Evolutionary conservation across 495 filamentous ascomycete genomes (phyloP), one percentile per base, ranked within the genome.

Genomic region (Aspergillus hancockii): DNA sequence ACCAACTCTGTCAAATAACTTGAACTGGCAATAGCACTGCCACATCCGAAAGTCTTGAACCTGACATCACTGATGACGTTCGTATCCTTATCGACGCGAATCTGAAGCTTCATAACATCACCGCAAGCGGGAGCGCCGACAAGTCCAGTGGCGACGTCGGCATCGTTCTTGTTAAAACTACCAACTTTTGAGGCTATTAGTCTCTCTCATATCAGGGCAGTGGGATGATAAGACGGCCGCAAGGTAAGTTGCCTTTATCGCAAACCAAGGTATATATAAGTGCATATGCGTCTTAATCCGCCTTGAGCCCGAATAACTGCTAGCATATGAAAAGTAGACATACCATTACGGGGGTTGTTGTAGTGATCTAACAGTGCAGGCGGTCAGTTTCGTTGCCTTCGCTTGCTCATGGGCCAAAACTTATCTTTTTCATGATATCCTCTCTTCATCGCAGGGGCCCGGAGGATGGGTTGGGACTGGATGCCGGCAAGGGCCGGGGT

Each of bases 101-200:
- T 99, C 79, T 99, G 93, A 43, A 99, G 86, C 73, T 96, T 96
- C 90, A 99, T 99, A 63, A 98, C 93, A 75, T 98, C 93, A 75
- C 94, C 93, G 71, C 90, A 83, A 54, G 72, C 72, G 49, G 92
- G 93, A n/a, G 94, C 94, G 55, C 94, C 94, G 49, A 98, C 95
- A 46, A 99, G 88, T 6, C 95, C 95, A 7, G 95, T 97, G 59
- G 94, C 95, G n/a, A 99, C 93, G 57, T 94, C 90, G 47, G 75
- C 72, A 66, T 93, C 90, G 54, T 84, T 85, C 79, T 96, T 96
- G 67, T 86, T 77, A 82, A 99, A 87, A 50, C 90, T 92, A 34
- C 95, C 95, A 60, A 98, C 94, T 74, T 98, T n/a, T 97, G 12
- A 21, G 30, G 31, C 8, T 21, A 19, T 23, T n/a, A 40, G 51